Base-by-base conservation (phyloP, 148 eudicot species). In the Chenopodium suecicum region DNA sequence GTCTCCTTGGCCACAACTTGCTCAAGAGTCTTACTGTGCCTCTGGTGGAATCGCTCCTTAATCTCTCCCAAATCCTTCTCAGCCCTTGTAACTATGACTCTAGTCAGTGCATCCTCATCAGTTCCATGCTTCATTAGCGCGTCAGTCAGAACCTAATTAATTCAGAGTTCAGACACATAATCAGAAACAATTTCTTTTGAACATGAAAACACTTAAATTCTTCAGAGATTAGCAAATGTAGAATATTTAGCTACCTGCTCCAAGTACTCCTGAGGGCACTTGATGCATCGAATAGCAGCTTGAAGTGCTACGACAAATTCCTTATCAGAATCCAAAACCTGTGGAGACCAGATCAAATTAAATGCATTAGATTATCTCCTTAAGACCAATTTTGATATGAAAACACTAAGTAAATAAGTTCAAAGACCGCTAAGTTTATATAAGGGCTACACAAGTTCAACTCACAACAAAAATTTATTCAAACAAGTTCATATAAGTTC, bases 41-140 rank as follows among this genome's bases (percentile, higher is more conserved):
- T 86, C 90, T 91, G 86, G 86, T 87, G 84, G 78, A 90, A 94
- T 19, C 84, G 86, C 5, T 90, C 94, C 84, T 85, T 90, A 67
- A 94, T 87, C 74, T 74, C 84, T 29, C 68, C 74, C 86, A 93
- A 76, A 84, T 94, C 98, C 62, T 75, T 89, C 86, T 94, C 98
- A 41, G 98, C 95, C 69, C 93, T 84, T 0, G 92, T 85, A 7
- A 90, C 92, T 1, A 92, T 81, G 82, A 92, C 98, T 20, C 97
- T 86, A 47, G 98, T 92, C 41, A 96, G 75, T 10, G 90, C 81
- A 37, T 94, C 97, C 78, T 94, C 98, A 78, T 96, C 91, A 3
- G 90, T 88, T 70, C 93, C 92, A 0, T 81, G 80, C 88, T 86
- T 86, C 34, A 85, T 81, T 23, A 92, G 71, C 0, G 98, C 95